Base-by-base conservation (phyloP, 2,329 filamentous ascomycete species). In the Nigrospora sphaerica region DNA sequence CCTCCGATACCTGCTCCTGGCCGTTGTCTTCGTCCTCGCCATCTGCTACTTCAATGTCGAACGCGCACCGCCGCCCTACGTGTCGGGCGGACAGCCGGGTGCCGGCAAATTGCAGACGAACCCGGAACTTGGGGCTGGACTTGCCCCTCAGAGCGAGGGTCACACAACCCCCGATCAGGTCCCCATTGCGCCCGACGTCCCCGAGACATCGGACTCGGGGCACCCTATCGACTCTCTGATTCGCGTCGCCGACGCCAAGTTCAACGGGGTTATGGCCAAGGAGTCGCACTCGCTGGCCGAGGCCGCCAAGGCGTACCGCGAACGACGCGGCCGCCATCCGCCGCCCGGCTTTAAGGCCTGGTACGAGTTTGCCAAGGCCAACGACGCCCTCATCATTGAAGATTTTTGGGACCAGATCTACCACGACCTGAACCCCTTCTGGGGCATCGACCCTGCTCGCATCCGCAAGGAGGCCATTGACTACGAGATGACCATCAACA, bases 401-500 rank as follows among this genome's bases (percentile, higher is more conserved):
- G 64, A 70, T 50, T 72, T 71, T 52, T 78, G 75, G 49, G 74
- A 78, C 50, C 74, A 74, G 54, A 75, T 77, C 43, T 71, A 76
- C 56, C 69, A 76, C 52, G 74, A 78, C 53, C 56, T 74, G 13
- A 60, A 62, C 18, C 76, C 77, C 2, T 78, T 79, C 54, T 80
- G 77, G 77, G 77, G 71, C 12, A 55, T 78, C 12, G 65, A 74
- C 11, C 63, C 77, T 2, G 60, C 61, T 6, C 47, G 62, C 19
- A 71, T 80, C 38, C 75, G 75, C 46, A 71, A 71, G 52, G 75
- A 80, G 49, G 72, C 78, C 0, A 63, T 62, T 51, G 70, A 73
- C 39, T 81, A 72, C 45, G 78, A 82, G 53, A 82, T 82, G 78
- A 73, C 70, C n/a, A 81, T 83, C 57, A 74, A 71, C 41, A 61